phyloP scores from a whole-genome alignment of 2,329 filamentous ascomycete species.

The Sclerotinia trifoliorum region DNA sequence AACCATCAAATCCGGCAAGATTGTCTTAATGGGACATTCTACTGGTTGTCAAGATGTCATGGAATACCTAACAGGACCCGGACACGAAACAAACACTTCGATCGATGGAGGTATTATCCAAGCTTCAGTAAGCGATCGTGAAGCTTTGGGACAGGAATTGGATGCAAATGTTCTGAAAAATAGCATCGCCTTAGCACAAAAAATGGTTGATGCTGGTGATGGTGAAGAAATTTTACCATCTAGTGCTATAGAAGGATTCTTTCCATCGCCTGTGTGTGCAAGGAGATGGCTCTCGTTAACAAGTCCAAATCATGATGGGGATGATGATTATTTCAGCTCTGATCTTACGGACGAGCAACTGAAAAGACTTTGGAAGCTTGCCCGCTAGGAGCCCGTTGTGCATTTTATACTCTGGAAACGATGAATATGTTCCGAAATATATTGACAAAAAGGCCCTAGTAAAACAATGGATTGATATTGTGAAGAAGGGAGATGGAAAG shows the following conservation, averaged over 20 bases:
- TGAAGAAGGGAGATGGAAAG: slow-evolving; percentile 45
- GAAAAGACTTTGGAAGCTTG: slow-evolving; percentile 52
- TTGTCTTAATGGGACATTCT: slow-evolving; percentile 69
- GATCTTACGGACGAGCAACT: slow-evolving; percentile 56
- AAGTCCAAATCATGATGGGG: slow-evolving; percentile 53
- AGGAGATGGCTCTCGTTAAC: slow-evolving; percentile 58
- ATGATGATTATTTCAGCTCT: slow-evolving; percentile 68
- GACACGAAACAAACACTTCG: slow-evolving; percentile 41
- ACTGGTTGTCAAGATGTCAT: slow-evolving; percentile 69
- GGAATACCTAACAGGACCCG: slow-evolving; percentile 53
- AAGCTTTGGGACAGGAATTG: slow-evolving; percentile 48
- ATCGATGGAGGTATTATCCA: slow-evolving; percentile 66
- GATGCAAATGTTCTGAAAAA: slow-evolving; percentile 40
- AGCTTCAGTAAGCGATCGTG: slow-evolving; percentile 62
- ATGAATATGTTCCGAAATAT: slow-evolving; percentile 49
- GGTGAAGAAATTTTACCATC: slow-evolving; percentile 47
- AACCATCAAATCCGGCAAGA: slow-evolving; percentile 46
- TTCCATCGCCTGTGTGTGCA: slow-evolving; percentile 51
- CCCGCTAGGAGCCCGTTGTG: slow-evolving; percentile 45
- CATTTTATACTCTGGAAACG: slow-evolving; percentile 50
- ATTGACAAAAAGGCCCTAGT: slow-evolving; percentile 51
- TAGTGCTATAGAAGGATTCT: slow-evolving; percentile 34
- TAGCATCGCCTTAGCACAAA: slow-evolving; percentile 42
- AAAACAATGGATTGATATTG: slow-evolving; percentile 48
- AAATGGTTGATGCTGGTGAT: slow-evolving; percentile 45